phyloP scores from a whole-genome alignment of 2,329 filamentous ascomycete genomes.

The Diaporthe sp. region DNA sequence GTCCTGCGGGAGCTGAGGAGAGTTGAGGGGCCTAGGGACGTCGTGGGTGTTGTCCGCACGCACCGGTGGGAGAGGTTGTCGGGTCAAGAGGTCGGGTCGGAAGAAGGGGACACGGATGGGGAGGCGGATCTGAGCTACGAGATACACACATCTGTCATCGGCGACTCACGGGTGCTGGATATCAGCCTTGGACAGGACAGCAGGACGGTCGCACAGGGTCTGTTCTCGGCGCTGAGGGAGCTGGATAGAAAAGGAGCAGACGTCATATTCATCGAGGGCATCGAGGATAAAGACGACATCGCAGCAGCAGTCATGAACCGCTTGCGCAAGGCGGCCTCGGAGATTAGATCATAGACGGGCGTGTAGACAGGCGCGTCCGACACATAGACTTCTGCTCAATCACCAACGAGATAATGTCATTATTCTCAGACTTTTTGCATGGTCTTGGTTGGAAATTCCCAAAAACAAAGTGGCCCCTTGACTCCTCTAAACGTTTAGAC shows the following conservation, averaged over 20 bases:
- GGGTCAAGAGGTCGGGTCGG: constrained; percentile 51
- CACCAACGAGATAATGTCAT: constrained; percentile 15
- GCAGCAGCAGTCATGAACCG: constrained; percentile 91
- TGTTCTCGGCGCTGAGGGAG: constrained; percentile 90
- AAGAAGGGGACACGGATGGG: constrained; percentile 45
- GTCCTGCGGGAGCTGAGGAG: constrained; percentile 52
- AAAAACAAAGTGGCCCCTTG: constrained; percentile 39
- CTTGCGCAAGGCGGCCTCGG: constrained; percentile 81
- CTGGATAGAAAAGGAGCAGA: constrained; percentile 85
- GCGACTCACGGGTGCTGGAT: constrained; percentile 69
- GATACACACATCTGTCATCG: constrained; percentile 51
- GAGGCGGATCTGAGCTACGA: constrained; percentile 52
- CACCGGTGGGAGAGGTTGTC: constrained; percentile 63
- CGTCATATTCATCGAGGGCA: constrained; percentile 91
- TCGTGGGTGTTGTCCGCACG: constrained; percentile 69
- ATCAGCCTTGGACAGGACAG: constrained; percentile 80
- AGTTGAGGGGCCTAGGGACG: constrained; percentile 45
- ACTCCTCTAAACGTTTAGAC: constrained; percentile 42
- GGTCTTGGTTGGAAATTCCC: constrained; percentile 33
- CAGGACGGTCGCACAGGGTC: constrained; percentile 82
- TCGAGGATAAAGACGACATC: constrained; percentile 83
- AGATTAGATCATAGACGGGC: constrained; percentile 52
- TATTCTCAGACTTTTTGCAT: constrained; percentile 31
- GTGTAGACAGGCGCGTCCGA: constrained; percentile 51
- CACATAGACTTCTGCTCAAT: constrained; percentile 20